These are phyloP conservation scores for Penicillium daleae DNA, from an alignment of 495 filamentous ascomycete species.

Conservation along the genomic window DNA sequence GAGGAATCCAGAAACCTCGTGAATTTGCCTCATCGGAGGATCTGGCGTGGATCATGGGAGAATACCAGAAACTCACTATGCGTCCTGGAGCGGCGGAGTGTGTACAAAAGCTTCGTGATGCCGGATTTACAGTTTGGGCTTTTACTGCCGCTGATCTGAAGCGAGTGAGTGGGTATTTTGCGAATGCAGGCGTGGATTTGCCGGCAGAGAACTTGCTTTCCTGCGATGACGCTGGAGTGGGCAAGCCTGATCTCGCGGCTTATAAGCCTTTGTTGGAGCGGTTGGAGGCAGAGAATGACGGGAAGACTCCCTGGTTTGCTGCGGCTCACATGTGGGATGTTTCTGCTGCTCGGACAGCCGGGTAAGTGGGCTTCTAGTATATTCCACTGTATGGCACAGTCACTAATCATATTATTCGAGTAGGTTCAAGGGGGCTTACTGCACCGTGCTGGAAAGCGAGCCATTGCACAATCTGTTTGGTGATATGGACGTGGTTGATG, in stretches of 20 bases:
- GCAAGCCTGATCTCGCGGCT: slow-evolving; percentile 37
- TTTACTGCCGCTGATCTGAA: slow-evolving; percentile 44
- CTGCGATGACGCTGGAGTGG: slow-evolving; percentile 36
- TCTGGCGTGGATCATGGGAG: slow-evolving; percentile 29
- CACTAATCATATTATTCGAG: background rate
- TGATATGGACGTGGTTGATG: slow-evolving; percentile 45
- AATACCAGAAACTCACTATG: slow-evolving; percentile 33
- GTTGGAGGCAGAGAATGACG: slow-evolving; percentile 26
- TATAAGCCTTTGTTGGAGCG: slow-evolving; percentile 33
- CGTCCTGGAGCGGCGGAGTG: slow-evolving; percentile 38
- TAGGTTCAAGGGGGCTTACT: slow-evolving; percentile 44
- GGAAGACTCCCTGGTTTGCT: slow-evolving; percentile 40
- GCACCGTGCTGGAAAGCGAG: slow-evolving; percentile 41
- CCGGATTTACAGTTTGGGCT: slow-evolving; percentile 47
- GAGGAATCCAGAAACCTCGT: slow-evolving; percentile 35
- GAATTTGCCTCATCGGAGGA: slow-evolving; percentile 38
- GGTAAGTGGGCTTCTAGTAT: slow-evolving; percentile 20
- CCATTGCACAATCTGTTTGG: slow-evolving; percentile 39
- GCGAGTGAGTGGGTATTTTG: slow-evolving; percentile 43
- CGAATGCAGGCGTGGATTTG: slow-evolving; percentile 37
- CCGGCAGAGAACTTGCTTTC: slow-evolving; percentile 40
- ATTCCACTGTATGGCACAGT: background rate
- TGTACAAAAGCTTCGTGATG: slow-evolving; percentile 39
- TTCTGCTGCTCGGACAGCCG: slow-evolving; percentile 36
- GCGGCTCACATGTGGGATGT: slow-evolving; percentile 46